A percentile compares a stretch with the other conserved stretches of the same genome.
These are phyloP conservation scores for Starmerella sirachaensis DNA, from an alignment of 805 yeast genomes.

Conservation along the genomic window DNA sequence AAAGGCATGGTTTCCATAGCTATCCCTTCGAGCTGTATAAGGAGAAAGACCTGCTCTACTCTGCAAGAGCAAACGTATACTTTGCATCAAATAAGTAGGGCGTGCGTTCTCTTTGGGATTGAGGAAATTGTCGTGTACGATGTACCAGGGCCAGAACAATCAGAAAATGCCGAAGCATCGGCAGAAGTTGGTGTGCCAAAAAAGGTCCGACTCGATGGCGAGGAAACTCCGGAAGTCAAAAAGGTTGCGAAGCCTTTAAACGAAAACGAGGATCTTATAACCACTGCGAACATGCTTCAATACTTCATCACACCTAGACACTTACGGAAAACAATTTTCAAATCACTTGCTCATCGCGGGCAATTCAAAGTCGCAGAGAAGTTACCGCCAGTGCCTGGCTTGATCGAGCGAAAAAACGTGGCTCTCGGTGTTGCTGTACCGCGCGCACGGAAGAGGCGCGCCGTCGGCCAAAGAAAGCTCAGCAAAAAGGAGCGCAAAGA, in stretches of 20 bases:
- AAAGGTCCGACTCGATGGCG: constrained; percentile 23
- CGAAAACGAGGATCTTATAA: constrained; percentile 15
- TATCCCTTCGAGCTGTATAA: constrained; percentile 57
- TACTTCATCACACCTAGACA: constrained; percentile 79
- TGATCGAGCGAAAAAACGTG: constrained; percentile 44
- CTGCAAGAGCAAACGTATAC: constrained; percentile 62
- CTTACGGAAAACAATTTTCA: constrained; percentile 53
- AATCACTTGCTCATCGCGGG: constrained; percentile 19
- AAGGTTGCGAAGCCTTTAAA: constrained; percentile 2
- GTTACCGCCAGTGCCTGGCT: constrained; percentile 56
- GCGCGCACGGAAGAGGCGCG: constrained; percentile 32
- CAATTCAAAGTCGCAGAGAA: constrained; percentile 42
- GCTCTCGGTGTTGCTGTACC: constrained; percentile 43
- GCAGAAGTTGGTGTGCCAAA: constrained; percentile 27
- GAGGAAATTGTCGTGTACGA: constrained; percentile 66
- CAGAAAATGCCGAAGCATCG: constrained; percentile 16
- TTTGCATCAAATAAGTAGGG: constrained; percentile 69
- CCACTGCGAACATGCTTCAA: constrained; percentile 52
- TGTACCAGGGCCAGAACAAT: constrained; percentile 28
- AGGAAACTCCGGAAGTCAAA: constrained; percentile 17
- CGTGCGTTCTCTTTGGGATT: constrained; percentile 56
- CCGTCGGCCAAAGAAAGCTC: constrained; percentile 33
- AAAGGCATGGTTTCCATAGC: constrained; percentile 38
- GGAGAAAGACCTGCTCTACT: constrained; percentile 43
- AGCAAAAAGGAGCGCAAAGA: constrained; percentile 41